Base-by-base conservation (phyloP, 78 protist genomes). In the Cavenderia fasciculata region DNA sequence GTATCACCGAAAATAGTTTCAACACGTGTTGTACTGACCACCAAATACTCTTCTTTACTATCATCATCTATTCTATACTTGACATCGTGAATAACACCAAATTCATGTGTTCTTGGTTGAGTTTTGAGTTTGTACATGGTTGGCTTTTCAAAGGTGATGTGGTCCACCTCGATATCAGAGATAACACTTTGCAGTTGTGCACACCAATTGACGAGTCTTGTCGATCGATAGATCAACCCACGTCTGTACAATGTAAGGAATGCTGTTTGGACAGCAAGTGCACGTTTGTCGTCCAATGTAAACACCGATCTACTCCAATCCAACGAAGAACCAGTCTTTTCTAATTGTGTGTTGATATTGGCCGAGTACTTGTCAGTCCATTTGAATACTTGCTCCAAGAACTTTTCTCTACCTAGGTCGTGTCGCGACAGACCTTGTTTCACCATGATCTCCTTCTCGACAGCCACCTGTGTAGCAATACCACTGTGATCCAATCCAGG, bases 401-500 rank as follows among this genome's bases (percentile, higher is more conserved):
- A 94, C 7, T 18, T 47, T 12, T 93, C 95, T 41, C 98, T 62
- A 12, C 96, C 95, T 33, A 94, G 33, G 19, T 95, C 96, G 18
- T 82, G 88, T 23, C 98, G 47, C 1, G 86, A 61, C 4, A 52
- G 29, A 41, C 56, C 41, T 19, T 63, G 23, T 52, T 72, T 52
- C 0, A 7, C 46, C 51, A 68, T 7, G 18, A 95, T 62, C 65
- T 49, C 27, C 31, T 75, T 40, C 84, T 95, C 97, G 6, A 96
- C 99, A 0, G 88, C 95, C 3, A 85, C 94, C 70, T 98, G 99
- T 11, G 99, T 98, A 3, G 99, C 99, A 49, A 98, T 98, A 31
- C 99, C 99, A 14, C 97, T 96, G 52, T 98, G 99, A 79, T 98
- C 99, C 4, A 92, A 49, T 19, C 99, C 99, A 4, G 99, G 99